Conservation (phyloP, 2,329 filamentous ascomycete species). For the Cercospora sp. region DNA sequence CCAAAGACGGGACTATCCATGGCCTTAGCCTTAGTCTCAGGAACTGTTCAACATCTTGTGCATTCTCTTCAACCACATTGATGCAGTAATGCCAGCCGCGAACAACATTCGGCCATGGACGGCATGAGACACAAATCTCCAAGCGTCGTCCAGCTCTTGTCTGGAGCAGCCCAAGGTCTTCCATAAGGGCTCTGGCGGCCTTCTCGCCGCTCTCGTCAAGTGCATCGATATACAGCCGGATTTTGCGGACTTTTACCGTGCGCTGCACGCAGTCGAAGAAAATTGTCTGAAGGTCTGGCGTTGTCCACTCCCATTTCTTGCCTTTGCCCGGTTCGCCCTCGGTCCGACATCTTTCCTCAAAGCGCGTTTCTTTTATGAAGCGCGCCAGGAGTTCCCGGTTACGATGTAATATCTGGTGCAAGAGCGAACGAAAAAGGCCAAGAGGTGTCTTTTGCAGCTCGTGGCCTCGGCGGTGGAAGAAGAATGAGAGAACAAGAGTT, state of each 20-base stretch:
- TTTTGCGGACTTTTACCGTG: too few relatives aligned
- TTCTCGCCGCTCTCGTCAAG: background rate
- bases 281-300: background rate
- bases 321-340: background rate
- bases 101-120: background rate
- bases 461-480: background rate
- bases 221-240: too few relatives aligned
- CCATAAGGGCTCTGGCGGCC: background rate
- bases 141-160: background rate
- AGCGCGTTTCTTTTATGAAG: too few relatives aligned
- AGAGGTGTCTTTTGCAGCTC: background rate
- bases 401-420: too few relatives aligned
- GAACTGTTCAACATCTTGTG: too few relatives aligned
- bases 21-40: too few relatives aligned
- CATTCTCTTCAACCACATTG: background rate
- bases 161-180: background rate
- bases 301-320: background rate
- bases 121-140: background rate
- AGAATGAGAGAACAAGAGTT: background rate
- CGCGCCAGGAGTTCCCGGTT: too few relatives aligned
- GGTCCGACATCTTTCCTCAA: too few relatives aligned
- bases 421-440: background rate
- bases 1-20: too few relatives aligned
- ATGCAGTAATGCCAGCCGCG: background rate
- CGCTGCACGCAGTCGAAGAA: too few relatives aligned